Conservation (phyloP, 1,284 basidiomycete genomes). For the Sanghuangporus weigelae region DNA sequence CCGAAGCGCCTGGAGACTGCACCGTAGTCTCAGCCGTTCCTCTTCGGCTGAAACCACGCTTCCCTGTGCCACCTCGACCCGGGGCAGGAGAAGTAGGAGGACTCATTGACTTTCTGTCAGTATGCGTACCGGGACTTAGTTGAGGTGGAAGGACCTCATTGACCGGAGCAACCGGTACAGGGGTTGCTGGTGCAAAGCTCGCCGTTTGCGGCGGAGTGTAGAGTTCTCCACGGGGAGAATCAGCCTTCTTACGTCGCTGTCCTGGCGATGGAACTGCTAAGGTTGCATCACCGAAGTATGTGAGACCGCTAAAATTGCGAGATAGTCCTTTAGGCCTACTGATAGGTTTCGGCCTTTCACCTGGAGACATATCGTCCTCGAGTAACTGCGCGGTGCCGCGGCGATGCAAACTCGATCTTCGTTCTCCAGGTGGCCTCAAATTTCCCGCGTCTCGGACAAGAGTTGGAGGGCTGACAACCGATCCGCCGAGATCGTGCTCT, state of each 20-base stretch:
- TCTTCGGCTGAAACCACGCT: not conserved
- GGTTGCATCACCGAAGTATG: not conserved
- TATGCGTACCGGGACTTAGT: not conserved
- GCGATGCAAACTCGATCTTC: not conserved
- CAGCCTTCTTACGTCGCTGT: not conserved
- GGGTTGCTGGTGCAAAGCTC: not conserved
- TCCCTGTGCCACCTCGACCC: not conserved
- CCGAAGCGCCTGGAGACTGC: conserved; percentile 18
- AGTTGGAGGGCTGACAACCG: conserved; percentile 2
- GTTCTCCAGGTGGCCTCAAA: conserved; percentile 9
- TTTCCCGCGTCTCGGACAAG: conserved; percentile 14
- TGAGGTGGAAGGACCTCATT: not conserved
- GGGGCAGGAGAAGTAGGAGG: conserved; percentile 8
- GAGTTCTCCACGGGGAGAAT: not conserved
- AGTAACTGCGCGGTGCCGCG: not conserved
- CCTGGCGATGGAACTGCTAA: not conserved
- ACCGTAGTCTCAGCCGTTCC: conserved; percentile 18
- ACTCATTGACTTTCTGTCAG: conserved; percentile 6
- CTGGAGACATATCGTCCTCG: conserved; percentile 9
- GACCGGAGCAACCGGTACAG: not conserved
- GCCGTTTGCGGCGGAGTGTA: not conserved
- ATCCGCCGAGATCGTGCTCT: not conserved
- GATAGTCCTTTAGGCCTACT: not conserved
- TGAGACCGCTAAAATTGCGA: not conserved
- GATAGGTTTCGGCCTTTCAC: conserved; percentile 2